Conservation (phyloP, 441 rosid species). For the Lepidium campestre region DNA sequence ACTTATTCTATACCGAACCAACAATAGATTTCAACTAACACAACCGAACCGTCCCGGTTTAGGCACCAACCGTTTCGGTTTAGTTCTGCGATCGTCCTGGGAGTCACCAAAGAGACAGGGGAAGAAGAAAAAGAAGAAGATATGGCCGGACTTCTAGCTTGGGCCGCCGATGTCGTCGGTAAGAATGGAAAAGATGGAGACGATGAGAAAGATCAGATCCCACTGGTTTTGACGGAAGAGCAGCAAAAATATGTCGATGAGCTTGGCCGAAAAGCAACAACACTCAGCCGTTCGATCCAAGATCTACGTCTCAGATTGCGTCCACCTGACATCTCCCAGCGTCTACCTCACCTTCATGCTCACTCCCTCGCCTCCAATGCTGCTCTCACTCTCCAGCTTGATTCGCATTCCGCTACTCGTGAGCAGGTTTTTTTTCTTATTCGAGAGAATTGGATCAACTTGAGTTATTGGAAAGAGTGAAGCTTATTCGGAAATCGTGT, state of each 20-base stretch:
- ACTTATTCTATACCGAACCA: slow-evolving; percentile 1
- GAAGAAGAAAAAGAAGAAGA: background rate
- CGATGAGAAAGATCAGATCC: slow-evolving; percentile 28
- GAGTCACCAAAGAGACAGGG: background rate
- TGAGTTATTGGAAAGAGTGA: background rate
- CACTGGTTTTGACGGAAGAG: slow-evolving; percentile 26
- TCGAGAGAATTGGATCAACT: background rate
- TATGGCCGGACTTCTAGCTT: slow-evolving; percentile 78
- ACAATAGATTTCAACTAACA: background rate
- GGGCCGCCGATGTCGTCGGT: slow-evolving; percentile 83
- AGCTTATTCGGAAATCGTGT: background rate
- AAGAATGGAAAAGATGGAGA: slow-evolving; percentile 40
- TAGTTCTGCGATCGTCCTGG: background rate
- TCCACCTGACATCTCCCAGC: slow-evolving; percentile 81
- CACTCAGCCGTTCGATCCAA: slow-evolving; percentile 73
- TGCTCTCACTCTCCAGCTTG: slow-evolving; percentile 83
- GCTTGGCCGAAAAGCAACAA: slow-evolving; percentile 57
- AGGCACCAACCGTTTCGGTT: slow-evolving; percentile 16
- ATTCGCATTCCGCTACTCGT: slow-evolving; percentile 86
- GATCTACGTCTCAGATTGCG: slow-evolving; percentile 80
- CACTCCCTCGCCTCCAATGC: slow-evolving; percentile 89
- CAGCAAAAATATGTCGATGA: slow-evolving; percentile 61
- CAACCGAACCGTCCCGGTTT: background rate
- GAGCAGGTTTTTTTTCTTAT: slow-evolving; percentile 46
- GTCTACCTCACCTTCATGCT: slow-evolving; percentile 86